Evolutionary conservation across 805 yeast species (phyloP), one percentile per base, ranked within the genome.

Genomic region (Dipodascus albidus): DNA sequence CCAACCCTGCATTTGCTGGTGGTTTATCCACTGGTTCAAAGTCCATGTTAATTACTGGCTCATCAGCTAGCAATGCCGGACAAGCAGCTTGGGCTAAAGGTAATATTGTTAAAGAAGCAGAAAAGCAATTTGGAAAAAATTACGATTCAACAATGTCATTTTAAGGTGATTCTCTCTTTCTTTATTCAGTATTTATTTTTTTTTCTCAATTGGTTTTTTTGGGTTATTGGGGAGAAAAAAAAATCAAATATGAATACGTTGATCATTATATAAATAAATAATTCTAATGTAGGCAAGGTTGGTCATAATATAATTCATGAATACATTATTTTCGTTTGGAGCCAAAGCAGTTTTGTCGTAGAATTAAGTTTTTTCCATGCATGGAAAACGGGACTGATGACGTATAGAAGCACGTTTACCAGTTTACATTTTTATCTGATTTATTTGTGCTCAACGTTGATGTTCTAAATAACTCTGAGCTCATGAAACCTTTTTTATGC

Each of bases 71-170:
- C 9, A 31, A 31, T 38, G 20, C 8, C 20, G 44, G 44, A 19
- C 6, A 4, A 14, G 20, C 20, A 6, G n/a, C 44, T 6, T 14
- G 44, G 20, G 3, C 6, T 4, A 38, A 38, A 14, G 17, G 44
- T 11, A n/a, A 19, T 14, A 11, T 38, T 4, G 44, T 17, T 38
- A 38, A 38, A 38, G 44, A 38, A 38, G 49, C 49, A 47, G 49
- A 47, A 19, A 47, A 17, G 23, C 49, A 47, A 47, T 47, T 47
- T 23, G 49, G 19, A 47, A 23, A 22, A 27, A 47, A 47, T 22
- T 47, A 47, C 23, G 31, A 47, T 9, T 22, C 24, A 6, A 15
- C 49, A 22, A 47, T 47, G 49, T n/a, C 20, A 38, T 38, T 38
- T 14, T 38, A 38, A 38, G 15, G 8, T 11, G 15, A 6, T 38